Evolutionary conservation across 441 rosid species (phyloP), one percentile per base, ranked within the genome.

Genomic region (Gossypium schwendimanii): DNA sequence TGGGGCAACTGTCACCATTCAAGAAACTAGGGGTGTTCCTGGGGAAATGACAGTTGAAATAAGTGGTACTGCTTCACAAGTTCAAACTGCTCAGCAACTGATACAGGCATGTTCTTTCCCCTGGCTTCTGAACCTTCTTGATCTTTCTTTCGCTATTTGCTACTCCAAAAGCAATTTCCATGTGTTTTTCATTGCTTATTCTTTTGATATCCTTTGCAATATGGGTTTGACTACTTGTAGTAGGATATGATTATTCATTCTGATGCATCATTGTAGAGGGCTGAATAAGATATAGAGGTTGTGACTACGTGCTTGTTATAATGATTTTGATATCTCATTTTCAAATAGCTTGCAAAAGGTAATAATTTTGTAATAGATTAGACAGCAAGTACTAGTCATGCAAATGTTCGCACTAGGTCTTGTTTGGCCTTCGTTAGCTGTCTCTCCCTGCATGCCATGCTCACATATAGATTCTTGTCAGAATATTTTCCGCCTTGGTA

Each of bases 1-100:
- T 77, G 99, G 99, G 73, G 97, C 99, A 70, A 90, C 98, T 61
- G 94, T 92, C 66, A 93, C 97, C 6, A 90, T 92, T 76, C 99
- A 95, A 77, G 98, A 95, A 86, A 87, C 92, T 33, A 89, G 96
- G 75, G 98, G 98, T 31, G 93, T 84, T 79, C 98, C 98, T 74
- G 96, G 90, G 68, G 98, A 93, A 80, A 95, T 95, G 99, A 95
- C 98, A 0, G 97, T 95, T 23, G 99, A 95, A 79, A 89, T 95
- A 74, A 95, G 98, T 77, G 99, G 98, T 77, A 84, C 94, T 78
- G 96, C 93, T 60, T 87, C 91, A 14, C 93, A 93, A 86, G 99
- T 89, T 69, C 99, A 95, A 84, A 88, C 92, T n/a, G 98, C 99
- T 64, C 90, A 89, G 91, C 99, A 95, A 82, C 84, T 95, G 52